A percentile compares a stretch with the other conserved stretches of the same genome.
phyloP scores from a whole-genome alignment of 305 asterid genomes.

The Rubia occidens region DNA sequence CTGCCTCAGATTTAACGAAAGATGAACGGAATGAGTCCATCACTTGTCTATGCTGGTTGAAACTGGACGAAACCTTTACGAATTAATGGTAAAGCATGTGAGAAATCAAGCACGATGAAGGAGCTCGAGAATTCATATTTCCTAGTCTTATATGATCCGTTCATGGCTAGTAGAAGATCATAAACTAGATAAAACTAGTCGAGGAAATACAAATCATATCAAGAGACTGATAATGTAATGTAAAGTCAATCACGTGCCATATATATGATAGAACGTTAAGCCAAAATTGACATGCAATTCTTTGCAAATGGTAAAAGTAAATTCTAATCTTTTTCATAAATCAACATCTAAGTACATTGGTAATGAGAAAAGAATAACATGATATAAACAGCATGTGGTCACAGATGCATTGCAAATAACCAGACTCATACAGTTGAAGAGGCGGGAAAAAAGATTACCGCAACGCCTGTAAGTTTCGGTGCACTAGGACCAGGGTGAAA shows the following conservation, averaged over 20 bases:
- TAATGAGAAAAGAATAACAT: not conserved
- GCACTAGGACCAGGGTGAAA: slow-evolving; percentile 57
- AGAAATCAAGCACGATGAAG: slow-evolving; percentile 10
- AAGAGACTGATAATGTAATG: not conserved
- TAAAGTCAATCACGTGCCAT: not conserved
- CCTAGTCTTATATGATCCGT: not conserved
- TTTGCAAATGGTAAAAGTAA: slow-evolving; percentile 3
- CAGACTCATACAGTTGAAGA: not conserved
- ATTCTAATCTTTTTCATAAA: not conserved
- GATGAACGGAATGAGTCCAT: slow-evolving; percentile 43
- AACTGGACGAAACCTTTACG: slow-evolving; percentile 47
- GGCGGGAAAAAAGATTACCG: slow-evolving; percentile 32
- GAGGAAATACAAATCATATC: not conserved
- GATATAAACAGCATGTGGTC: not conserved
- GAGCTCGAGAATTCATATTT: not conserved
- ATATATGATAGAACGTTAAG: not conserved
- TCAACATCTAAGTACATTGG: slow-evolving; percentile 2
- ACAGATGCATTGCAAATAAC: not conserved
- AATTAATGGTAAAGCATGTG: slow-evolving; percentile 7
- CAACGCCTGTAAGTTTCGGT: slow-evolving; percentile 34
- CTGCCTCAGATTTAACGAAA: slow-evolving; percentile 28
- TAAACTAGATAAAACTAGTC: not conserved
- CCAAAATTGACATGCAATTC: not conserved
- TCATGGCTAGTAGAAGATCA: not conserved
- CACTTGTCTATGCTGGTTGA: slow-evolving; percentile 35